Percentiles rank a stretch among this genome's conserved stretches.
These are phyloP conservation scores for Lablab purpureus DNA, from an alignment of 306 rosid genomes.

Conservation along the genomic window DNA sequence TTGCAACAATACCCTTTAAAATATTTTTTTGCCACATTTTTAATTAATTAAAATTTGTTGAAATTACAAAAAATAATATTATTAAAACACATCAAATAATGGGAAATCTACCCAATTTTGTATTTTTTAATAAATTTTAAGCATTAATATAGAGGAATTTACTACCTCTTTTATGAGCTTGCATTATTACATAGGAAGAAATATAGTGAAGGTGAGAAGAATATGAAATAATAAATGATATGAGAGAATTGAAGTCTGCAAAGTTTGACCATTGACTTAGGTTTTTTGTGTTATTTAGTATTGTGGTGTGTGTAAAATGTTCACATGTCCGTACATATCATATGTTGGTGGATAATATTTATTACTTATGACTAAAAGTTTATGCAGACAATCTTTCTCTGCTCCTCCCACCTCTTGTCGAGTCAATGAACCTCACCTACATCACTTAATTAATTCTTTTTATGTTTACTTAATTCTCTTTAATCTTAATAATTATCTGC, in stretches of 20 bases:
- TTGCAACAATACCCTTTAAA: no score
- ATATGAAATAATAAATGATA: not conserved
- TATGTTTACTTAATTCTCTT: not conserved
- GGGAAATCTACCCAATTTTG: no score
- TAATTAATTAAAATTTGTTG: no score
- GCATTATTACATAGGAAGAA: no score
- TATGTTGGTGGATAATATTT: constrained; percentile 26
- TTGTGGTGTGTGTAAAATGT: not conserved
- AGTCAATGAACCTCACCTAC: constrained; percentile 42
- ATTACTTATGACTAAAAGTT: constrained; percentile 16
- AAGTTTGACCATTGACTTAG: constrained; percentile 43
- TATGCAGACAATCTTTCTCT: not conserved
- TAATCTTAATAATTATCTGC: not conserved
- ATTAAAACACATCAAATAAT: no score
- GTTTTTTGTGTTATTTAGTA: no score
- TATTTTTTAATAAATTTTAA: no score
- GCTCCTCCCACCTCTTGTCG: constrained; percentile 36
- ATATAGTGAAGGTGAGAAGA: no score
- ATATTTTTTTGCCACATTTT: no score
- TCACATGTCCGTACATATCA: constrained; percentile 61
- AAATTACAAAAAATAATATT: no score
- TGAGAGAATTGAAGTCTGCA: not conserved
- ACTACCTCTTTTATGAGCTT: no score
- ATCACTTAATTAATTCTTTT: not conserved
- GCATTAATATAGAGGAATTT: no score